phyloP scores from a whole-genome alignment of 306 rosid genomes.

The Psophocarpus tetragonolobus region DNA sequence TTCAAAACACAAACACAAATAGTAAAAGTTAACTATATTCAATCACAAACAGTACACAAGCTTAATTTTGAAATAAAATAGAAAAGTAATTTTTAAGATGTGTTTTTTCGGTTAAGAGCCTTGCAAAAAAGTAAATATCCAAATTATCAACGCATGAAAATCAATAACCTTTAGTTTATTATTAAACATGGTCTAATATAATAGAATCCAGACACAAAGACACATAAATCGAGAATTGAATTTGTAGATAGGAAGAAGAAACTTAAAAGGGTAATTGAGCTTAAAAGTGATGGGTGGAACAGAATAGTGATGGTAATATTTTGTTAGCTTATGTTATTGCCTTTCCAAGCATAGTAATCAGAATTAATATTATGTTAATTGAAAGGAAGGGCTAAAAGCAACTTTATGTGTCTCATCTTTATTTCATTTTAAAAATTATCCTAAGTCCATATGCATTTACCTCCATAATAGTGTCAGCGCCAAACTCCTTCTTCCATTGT shows the following conservation, averaged over 20 bases:
- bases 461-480: no score
- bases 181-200: no score
- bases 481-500: no score
- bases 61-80: neutral
- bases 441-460: no score
- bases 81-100: neutral
- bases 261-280: neutral
- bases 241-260: neutral
- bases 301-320: neutral
- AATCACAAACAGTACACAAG: neutral
- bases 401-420: neutral
- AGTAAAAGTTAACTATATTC: neutral
- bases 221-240: neutral
- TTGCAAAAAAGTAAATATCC: neutral
- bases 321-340: slow-evolving; percentile 68
- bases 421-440: no score
- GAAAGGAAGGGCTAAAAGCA: neutral
- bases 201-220: no score
- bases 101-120: neutral
- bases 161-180: neutral
- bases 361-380: neutral
- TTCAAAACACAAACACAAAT: slow-evolving; percentile 10
- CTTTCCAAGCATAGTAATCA: slow-evolving; percentile 71
- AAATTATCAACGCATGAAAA: neutral
- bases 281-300: neutral